A percentile compares a stretch with the other conserved stretches of the same genome.
phyloP scores from a whole-genome alignment of 1,284 basidiomycete genomes.

The Rhodotorula sp. region DNA sequence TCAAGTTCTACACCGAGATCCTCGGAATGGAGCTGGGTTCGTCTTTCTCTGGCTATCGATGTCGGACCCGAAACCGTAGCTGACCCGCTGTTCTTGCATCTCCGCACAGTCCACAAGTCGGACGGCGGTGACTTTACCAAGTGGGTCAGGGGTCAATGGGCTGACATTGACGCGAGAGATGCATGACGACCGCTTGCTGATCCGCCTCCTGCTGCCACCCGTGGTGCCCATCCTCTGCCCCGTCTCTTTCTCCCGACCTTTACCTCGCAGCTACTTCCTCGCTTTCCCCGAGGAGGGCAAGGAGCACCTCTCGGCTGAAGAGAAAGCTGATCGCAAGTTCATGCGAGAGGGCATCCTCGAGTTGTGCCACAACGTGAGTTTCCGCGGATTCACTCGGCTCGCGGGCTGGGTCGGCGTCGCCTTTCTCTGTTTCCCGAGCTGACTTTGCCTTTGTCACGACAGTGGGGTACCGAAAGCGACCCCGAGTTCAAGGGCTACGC shows the following conservation, averaged over 20 bases:
- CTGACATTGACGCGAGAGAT: neutral
- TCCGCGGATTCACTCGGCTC: neutral
- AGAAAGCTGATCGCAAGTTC: constrained; percentile 48
- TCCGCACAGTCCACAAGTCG: constrained; percentile 46
- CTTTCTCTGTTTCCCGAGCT: neutral
- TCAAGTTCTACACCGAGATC: constrained; percentile 51
- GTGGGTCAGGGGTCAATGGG: constrained; percentile 27
- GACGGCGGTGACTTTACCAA: constrained; percentile 51
- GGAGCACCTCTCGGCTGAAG: constrained; percentile 45
- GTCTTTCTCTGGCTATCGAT: too few species aligned
- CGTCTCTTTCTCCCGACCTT: too few species aligned
- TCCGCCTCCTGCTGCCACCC: neutral
- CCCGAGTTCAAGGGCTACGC: constrained; percentile 73
- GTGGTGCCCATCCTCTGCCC: neutral
- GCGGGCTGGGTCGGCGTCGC: too few species aligned
- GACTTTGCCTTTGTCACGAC: neutral
- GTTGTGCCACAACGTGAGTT: constrained; percentile 26
- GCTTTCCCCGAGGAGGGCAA: constrained; percentile 40
- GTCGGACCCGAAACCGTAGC: neutral
- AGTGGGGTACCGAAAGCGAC: constrained; percentile 69
- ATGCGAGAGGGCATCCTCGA: constrained; percentile 62
- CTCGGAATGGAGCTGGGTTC: constrained; percentile 77
- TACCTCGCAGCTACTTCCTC: constrained; percentile 24
- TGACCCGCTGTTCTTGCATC: neutral
- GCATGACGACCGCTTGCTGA: neutral